Percentiles rank a stretch among this genome's conserved stretches.
phyloP scores from a whole-genome alignment of 164 flowering plant genomes.

The Brasenia schreberi region DNA sequence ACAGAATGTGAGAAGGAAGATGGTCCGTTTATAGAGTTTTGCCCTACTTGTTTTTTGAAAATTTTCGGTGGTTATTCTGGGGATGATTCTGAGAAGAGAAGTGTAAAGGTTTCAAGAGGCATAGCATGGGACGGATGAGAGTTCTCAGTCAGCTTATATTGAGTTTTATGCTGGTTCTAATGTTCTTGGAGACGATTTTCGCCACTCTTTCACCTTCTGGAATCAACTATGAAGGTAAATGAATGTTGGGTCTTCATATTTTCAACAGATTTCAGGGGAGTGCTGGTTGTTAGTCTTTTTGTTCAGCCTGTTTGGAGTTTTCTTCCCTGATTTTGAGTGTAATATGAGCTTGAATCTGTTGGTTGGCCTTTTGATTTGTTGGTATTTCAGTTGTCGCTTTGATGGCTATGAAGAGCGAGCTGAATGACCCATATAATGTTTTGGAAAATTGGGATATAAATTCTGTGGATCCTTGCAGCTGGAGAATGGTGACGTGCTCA shows the following conservation, averaged over 20 bases:
- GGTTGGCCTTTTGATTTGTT: neutral
- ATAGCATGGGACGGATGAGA: conserved; percentile 26
- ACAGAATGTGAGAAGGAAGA: neutral
- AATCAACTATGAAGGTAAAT: conserved; percentile 82
- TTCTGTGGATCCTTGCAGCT: conserved; percentile 97
- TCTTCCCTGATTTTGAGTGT: neutral
- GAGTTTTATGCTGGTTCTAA: conserved; percentile 33
- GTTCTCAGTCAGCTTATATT: conserved; percentile 18
- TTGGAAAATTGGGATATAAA: conserved; percentile 86
- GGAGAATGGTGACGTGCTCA: conserved; percentile 95
- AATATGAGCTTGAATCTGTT: neutral
- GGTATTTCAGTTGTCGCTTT: conserved; percentile 70
- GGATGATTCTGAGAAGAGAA: conserved; percentile 5
- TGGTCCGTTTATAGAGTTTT: neutral
- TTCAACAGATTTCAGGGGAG: neutral
- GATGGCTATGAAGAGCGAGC: conserved; percentile 50
- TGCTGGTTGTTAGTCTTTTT: neutral
- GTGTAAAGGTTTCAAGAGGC: conserved; percentile 6
- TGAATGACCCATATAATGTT: conserved; percentile 72
- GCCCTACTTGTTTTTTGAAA: neutral
- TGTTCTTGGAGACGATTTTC: conserved; percentile 30
- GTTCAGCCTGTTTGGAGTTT: neutral
- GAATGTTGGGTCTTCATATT: conserved; percentile 1
- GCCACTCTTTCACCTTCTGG: conserved; percentile 93
- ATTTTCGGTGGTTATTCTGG: conserved; percentile 4